Conservation (phyloP, 2,329 filamentous ascomycete genomes). For the Chrysoporthe austroafricana region DNA sequence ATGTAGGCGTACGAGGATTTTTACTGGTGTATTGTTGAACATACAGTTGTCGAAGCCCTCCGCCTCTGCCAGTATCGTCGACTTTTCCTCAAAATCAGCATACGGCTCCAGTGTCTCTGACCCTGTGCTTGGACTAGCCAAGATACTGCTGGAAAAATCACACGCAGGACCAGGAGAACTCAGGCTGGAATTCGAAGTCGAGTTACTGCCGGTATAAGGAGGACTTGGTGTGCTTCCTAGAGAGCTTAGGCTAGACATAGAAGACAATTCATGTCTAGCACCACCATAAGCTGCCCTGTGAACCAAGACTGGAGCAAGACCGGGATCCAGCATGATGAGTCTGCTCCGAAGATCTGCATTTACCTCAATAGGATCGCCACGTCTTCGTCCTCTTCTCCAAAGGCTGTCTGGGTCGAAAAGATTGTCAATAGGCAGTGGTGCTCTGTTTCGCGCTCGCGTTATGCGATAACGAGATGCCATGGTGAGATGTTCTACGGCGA, state of each 20-base stretch:
- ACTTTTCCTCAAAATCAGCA: too few species aligned
- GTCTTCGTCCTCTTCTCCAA: not conserved
- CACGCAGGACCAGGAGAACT: not conserved
- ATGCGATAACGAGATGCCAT: not conserved
- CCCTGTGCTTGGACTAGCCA: too few species aligned
- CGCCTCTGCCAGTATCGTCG: not conserved
- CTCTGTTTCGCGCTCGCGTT: not conserved
- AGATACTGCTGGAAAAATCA: too few species aligned
- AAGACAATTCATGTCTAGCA: too few species aligned
- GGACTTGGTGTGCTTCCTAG: too few species aligned
- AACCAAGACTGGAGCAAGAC: not conserved
- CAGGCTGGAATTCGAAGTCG: too few species aligned
- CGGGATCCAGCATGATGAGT: not conserved
- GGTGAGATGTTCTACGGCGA: not conserved
- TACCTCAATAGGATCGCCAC: not conserved
- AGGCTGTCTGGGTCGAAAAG: not conserved
- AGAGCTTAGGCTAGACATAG: too few species aligned
- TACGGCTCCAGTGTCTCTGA: too few species aligned
- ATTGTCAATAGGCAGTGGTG: not conserved
- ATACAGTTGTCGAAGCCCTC: not conserved
- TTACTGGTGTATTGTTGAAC: not conserved
- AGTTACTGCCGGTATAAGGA: too few species aligned
- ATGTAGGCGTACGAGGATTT: not conserved
- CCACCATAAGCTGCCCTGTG: not conserved
- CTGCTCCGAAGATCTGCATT: not conserved